Evolutionary conservation across 805 yeast species (phyloP).

Genomic region (Tanozyma kutaoensis): DNA sequence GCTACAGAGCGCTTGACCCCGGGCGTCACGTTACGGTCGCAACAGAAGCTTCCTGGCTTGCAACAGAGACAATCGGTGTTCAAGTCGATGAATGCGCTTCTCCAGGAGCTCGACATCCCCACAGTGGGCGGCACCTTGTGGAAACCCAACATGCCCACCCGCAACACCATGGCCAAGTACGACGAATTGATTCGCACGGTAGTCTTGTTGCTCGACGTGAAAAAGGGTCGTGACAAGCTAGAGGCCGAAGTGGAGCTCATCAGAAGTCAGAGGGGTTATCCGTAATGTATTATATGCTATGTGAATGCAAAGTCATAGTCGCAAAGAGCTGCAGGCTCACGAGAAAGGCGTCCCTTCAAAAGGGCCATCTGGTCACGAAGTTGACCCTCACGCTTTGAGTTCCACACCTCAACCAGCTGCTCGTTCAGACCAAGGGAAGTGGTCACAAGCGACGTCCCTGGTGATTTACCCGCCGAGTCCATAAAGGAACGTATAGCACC

Average conservation of each 20-base stretch:
- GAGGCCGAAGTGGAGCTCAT: slow-evolving; percentile 54
- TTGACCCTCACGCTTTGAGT: background rate
- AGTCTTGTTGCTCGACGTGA: slow-evolving; percentile 64
- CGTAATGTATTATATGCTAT: slow-evolving; percentile 1
- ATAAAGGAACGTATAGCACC: slow-evolving; percentile 3
- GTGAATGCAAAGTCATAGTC: background rate
- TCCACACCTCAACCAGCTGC: background rate
- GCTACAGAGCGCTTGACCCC: slow-evolving; percentile 54
- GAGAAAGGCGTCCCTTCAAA: background rate
- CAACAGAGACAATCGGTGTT: slow-evolving; percentile 56
- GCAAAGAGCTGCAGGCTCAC: background rate
- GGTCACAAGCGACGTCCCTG: slow-evolving; percentile 1
- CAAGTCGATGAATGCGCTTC: slow-evolving; percentile 55
- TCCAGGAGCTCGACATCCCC: slow-evolving; percentile 73
- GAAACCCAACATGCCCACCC: slow-evolving; percentile 83
- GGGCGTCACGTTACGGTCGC: slow-evolving; percentile 74
- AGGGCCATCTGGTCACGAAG: too few relatives aligned
- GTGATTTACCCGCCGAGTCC: too few relatives aligned
- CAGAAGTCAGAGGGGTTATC: slow-evolving; percentile 27
- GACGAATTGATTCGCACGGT: slow-evolving; percentile 64
- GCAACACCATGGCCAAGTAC: slow-evolving; percentile 59
- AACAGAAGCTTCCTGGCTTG: slow-evolving; percentile 25
- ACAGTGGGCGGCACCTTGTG: slow-evolving; percentile 32
- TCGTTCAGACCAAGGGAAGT: slow-evolving; percentile 1
- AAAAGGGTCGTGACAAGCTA: slow-evolving; percentile 76